A percentile compares a stretch with the other conserved stretches of the same genome.
phyloP scores from a whole-genome alignment of 2,329 filamentous ascomycete genomes.

The Arthrobotrys musiformis region DNA sequence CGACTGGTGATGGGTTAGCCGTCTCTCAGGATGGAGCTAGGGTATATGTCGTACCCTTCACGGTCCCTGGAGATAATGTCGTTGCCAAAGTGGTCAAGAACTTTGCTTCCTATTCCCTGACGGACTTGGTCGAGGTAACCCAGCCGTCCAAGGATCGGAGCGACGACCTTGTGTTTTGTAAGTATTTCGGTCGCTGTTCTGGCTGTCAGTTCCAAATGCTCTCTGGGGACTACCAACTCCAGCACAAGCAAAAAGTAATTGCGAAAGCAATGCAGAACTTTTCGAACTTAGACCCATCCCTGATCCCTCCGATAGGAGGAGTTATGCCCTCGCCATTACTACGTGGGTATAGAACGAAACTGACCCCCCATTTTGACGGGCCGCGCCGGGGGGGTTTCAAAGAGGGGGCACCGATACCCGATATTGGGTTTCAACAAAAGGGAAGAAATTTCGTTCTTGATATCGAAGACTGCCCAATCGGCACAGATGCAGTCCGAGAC shows the following conservation, averaged over 20 bases:
- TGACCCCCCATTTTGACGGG: slow-evolving; percentile 94
- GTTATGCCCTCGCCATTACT: slow-evolving; percentile 91
- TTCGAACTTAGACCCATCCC: slow-evolving; percentile 78
- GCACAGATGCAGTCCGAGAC: slow-evolving; percentile 81
- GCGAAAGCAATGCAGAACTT: slow-evolving; percentile 94
- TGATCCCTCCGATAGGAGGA: slow-evolving; percentile 79
- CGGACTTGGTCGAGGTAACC: slow-evolving; percentile 83
- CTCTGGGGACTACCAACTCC: slow-evolving; percentile 84
- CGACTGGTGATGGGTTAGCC: slow-evolving; percentile 89
- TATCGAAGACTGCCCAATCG: slow-evolving; percentile 97
- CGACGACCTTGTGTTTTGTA: slow-evolving; percentile 79
- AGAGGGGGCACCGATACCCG: slow-evolving; percentile 69
- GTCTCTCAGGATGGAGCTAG: slow-evolving; percentile 73
- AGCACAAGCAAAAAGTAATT: slow-evolving; percentile 84
- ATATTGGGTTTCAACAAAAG: slow-evolving; percentile 91
- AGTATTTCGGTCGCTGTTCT: slow-evolving; percentile 86
- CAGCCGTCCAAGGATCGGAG: slow-evolving; percentile 80
- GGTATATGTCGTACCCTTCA: slow-evolving; percentile 89
- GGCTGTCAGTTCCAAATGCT: slow-evolving; percentile 99
- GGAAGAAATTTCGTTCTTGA: slow-evolving; percentile 83
- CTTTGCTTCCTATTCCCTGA: slow-evolving; percentile 75
- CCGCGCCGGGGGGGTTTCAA: slow-evolving; percentile 69
- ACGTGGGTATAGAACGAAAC: slow-evolving; percentile 94
- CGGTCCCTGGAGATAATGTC: slow-evolving; percentile 83
- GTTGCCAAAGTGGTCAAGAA: slow-evolving; percentile 83